Base-by-base conservation (phyloP, 163 green algal genomes). In the Botryococcus braunii region DNA sequence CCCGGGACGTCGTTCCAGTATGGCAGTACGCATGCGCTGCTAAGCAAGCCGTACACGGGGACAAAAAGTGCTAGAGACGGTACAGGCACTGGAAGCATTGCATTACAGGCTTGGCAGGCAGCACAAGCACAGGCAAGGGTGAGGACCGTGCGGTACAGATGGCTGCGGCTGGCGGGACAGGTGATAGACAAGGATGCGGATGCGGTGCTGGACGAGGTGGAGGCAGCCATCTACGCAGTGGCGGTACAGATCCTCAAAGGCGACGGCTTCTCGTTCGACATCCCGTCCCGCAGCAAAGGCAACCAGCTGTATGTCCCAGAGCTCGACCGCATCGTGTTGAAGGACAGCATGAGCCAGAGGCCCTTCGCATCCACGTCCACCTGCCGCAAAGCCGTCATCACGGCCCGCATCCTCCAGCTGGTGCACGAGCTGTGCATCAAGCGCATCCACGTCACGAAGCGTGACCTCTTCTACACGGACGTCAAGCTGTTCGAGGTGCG, bases 401-500 rank as follows among this genome's bases (percentile, higher is more conserved):
- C 88, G 32, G 88, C 91, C 0, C 82, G 89, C 69, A 92, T 95
- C 47, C 73, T 95, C 60, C 76, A 85, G 41, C 85, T 95, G 52
- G 86, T 95, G 43, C 91, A 98, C 74, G 88, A 97, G 78, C 85
- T 98, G 68, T 94, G 90, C 78, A 73, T 66, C 58, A 96, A 96
- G 79, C 79, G 85, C 69, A 98, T 98, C 64, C 90, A 97, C 73
- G 85, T 97, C 32, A 98, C 93, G 52, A 98, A 98, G 82, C 90
- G 92, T 71, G 92, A 98, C 72, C 80, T 98, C 25, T 98, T 97
- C 82, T 98, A 98, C 86, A 97, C 93, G 21, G 93, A 97, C 71
- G 92, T 96, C 49, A 96, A 96, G 83, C 85, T 97, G 27, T 97
- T 97, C 72, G 83, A 92, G 83, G 84, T 84, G 64, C n/a, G n/a